These are phyloP conservation scores for Mucor circinelloides DNA, from an alignment of 371 early-diverging fungal species.

Conservation along the genomic window DNA sequence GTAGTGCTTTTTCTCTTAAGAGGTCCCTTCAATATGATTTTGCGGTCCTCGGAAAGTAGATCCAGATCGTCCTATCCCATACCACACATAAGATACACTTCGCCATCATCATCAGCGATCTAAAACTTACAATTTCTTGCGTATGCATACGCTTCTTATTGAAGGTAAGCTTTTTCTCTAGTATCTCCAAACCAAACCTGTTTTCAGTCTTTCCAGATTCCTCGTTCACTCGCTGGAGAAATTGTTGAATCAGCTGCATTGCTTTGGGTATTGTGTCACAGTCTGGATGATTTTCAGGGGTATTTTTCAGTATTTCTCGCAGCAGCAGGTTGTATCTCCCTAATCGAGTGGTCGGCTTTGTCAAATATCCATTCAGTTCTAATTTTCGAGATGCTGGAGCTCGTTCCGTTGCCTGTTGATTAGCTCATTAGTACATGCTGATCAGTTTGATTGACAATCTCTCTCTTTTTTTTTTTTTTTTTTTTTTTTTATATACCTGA, in stretches of 20 bases:
- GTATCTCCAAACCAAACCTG: slow-evolving; percentile 24
- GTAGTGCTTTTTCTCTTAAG: slow-evolving; percentile 71
- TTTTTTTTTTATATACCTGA: slow-evolving; percentile 42
- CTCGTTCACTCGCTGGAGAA: slow-evolving; percentile 75
- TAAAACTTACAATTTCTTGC: slow-evolving; percentile 44
- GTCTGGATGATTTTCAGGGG: slow-evolving; percentile 83
- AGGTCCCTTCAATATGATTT: slow-evolving; percentile 81
- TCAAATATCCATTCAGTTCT: slow-evolving; percentile 80
- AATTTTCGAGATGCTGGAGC: slow-evolving; percentile 82
- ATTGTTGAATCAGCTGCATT: slow-evolving; percentile 68
- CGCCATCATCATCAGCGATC: too few species aligned
- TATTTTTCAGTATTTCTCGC: slow-evolving; percentile 80
- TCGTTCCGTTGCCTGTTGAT: slow-evolving; percentile 62
- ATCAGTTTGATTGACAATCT: too few species aligned
- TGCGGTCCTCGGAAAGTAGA: slow-evolving; percentile 61
- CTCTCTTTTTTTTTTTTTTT: too few species aligned
- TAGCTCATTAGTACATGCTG: too few species aligned
- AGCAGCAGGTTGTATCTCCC: slow-evolving; percentile 91
- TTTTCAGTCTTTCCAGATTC: slow-evolving; percentile 87
- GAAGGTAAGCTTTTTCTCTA: slow-evolving; percentile 62
- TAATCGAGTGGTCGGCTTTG: slow-evolving; percentile 84
- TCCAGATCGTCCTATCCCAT: slow-evolving; percentile 59
- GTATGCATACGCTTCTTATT: slow-evolving; percentile 51
- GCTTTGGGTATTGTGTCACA: slow-evolving; percentile 63
- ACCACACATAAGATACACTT: too few species aligned